Conservation (phyloP, 176 grass and related monocot species). For the Musa acuminata region DNA sequence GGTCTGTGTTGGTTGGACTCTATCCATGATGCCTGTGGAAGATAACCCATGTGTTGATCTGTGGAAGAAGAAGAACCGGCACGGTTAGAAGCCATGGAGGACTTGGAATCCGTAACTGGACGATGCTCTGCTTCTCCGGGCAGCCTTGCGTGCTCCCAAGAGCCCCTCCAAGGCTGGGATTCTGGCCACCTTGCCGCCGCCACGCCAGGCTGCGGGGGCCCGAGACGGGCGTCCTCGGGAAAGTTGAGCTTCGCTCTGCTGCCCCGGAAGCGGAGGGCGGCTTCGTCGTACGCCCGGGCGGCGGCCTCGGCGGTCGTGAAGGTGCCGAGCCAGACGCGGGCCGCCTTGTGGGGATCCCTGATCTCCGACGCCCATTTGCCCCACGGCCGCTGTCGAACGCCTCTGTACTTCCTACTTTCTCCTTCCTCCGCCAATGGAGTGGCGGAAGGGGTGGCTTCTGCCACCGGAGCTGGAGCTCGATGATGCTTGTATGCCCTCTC, state of each 20-base stretch:
- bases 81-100: too few species aligned
- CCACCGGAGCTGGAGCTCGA: neutral
- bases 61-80: too few species aligned
- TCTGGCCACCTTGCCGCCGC: too few species aligned
- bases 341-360: constrained; percentile 60
- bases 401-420: constrained; percentile 39
- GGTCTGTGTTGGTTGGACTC: too few species aligned
- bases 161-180: too few species aligned
- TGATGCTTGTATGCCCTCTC: constrained; percentile 5
- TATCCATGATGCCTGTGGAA: too few species aligned
- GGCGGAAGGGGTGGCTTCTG: neutral
- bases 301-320: constrained; percentile 69
- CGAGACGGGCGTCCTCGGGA: constrained; percentile 36
- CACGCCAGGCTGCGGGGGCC: neutral
- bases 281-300: constrained; percentile 63
- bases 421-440: neutral
- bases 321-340: constrained; percentile 90
- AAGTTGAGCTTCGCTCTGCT: constrained; percentile 68
- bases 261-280: constrained; percentile 54
- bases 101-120: too few species aligned
- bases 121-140: too few species aligned
- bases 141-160: too few species aligned
- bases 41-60: too few species aligned
- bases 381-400: constrained; percentile 62
- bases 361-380: constrained; percentile 90